These are phyloP conservation scores for Phytophthora pini DNA, from an alignment of 352 stramenopile species.

Conservation along the genomic window DNA sequence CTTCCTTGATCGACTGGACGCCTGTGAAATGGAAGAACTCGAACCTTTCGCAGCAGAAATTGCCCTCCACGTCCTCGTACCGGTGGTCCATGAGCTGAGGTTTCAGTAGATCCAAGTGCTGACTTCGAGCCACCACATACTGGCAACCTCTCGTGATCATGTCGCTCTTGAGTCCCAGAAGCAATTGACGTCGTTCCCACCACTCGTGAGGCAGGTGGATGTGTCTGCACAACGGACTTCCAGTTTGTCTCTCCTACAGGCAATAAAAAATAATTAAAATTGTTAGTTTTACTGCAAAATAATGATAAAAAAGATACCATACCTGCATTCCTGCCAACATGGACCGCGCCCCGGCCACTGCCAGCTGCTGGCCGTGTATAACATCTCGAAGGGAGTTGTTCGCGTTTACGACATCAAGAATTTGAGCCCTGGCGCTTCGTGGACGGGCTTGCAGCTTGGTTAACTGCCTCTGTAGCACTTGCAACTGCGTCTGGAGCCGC, in stretches of 20 bases:
- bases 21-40: conserved; percentile 54
- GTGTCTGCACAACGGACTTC: conserved; percentile 33
- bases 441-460: conserved; percentile 27
- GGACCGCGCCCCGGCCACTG: conserved; percentile 14
- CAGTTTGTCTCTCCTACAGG: conserved; percentile 30
- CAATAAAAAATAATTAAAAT: conserved; percentile 5
- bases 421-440: conserved; percentile 22
- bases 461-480: conserved; percentile 25
- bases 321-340: conserved; percentile 34
- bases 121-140: conserved; percentile 43
- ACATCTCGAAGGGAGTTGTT: conserved; percentile 39
- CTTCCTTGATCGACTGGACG: conserved; percentile 49
- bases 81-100: conserved; percentile 35
- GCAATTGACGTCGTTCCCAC: conserved; percentile 38
- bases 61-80: conserved; percentile 34
- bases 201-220: conserved; percentile 39
- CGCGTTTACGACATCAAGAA: conserved; percentile 18
- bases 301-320: conserved; percentile 8
- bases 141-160: conserved; percentile 48
- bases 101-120: conserved; percentile 44
- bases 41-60: conserved; percentile 43
- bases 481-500: conserved; percentile 26
- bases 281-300: neutral
- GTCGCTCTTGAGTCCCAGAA: conserved; percentile 42
- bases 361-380: conserved; percentile 29